phyloP scores from a whole-genome alignment of 768 basidiomycete genomes.

The Leucocoprinus birnbaumii region DNA sequence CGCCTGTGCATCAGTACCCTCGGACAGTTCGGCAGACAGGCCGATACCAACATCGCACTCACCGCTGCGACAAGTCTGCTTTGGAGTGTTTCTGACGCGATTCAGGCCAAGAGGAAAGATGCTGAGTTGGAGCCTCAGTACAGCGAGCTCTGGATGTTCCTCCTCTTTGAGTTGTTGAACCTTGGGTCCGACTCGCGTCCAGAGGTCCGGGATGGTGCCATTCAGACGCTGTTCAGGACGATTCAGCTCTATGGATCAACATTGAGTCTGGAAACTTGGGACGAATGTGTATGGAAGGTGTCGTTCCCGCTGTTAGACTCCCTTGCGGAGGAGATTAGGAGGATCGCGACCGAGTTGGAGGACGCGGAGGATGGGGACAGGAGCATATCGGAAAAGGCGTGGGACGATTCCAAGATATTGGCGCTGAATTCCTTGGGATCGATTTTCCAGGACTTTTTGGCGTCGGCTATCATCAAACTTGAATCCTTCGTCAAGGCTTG shows the following conservation, averaged over 20 bases:
- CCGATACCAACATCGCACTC: constrained; percentile 93
- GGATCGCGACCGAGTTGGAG: constrained; percentile 20
- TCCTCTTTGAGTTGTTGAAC: constrained; percentile 79
- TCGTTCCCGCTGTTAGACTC: constrained; percentile 84
- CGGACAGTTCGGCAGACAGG: constrained; percentile 87
- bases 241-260: constrained; percentile 92
- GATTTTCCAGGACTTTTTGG: constrained; percentile 79
- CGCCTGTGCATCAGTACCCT: constrained; percentile 88
- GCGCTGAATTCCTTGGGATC: constrained; percentile 82
- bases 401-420: constrained; percentile 88
- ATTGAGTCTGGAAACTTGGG: constrained; percentile 81
- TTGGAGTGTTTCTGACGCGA: constrained; percentile 95
- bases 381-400: constrained; percentile 41
- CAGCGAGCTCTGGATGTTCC: constrained; percentile 91
- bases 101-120: constrained; percentile 78
- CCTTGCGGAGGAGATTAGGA: constrained; percentile 55
- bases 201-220: constrained; percentile 91
- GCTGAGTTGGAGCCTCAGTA: constrained; percentile 66
- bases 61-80: constrained; percentile 91
- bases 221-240: constrained; percentile 92
- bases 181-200: constrained; percentile 79
- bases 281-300: constrained; percentile 87
- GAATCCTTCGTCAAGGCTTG: constrained; percentile 70
- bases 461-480: constrained; percentile 69
- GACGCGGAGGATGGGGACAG: constrained; percentile 12